Evolutionary conservation across 768 basidiomycete genomes (phyloP), one percentile per base, ranked within the genome.

Genomic region (Kwoniella pini): DNA sequence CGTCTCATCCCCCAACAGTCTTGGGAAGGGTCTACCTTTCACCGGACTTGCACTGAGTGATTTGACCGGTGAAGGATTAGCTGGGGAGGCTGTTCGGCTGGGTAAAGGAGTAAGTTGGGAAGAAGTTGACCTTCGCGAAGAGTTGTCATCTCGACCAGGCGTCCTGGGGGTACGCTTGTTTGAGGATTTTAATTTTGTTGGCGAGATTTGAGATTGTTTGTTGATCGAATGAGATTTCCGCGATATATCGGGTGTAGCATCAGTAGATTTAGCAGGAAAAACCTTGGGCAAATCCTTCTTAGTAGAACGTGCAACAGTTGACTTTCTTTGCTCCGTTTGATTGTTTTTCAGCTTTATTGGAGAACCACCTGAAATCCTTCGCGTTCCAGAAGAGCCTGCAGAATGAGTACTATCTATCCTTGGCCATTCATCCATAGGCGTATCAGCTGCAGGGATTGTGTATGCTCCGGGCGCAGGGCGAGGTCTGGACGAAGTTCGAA

Each of bases 341-440:
- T n/a, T n/a, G n/a, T n/a, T n/a, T n/a, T n/a, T n/a, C n/a, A n/a
- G n/a, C n/a, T n/a, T n/a, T n/a, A n/a, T n/a, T n/a, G n/a, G n/a
- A n/a, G n/a, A n/a, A n/a, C n/a, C n/a, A n/a, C n/a, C n/a, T n/a
- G n/a, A 42, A 42, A 19, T 19, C 9, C 19, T 10, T 38, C 31
- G 17, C n/a, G 2, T 6, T 17, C n/a, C 50, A 13, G 51, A 61
- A 17, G 52, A 42, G 7, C 31, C 59, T 4, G 59, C 59, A 39
- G 30, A 12, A 45, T 61, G 52, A 4, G 59, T 61, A 26, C 48
- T 52, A 7, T 48, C n/a, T 6, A n/a, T 45, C 38, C 49, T 24
- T 11, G 59, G 59, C 59, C 59, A 61, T 13, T 61, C 52, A 33
- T 54, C 3, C 17, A 61, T 61, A 12, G 9, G 9, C 5, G 59